These are phyloP conservation scores for Beauveria bassiana DNA, from an alignment of 2,329 filamentous ascomycete species.

Conservation along the genomic window DNA sequence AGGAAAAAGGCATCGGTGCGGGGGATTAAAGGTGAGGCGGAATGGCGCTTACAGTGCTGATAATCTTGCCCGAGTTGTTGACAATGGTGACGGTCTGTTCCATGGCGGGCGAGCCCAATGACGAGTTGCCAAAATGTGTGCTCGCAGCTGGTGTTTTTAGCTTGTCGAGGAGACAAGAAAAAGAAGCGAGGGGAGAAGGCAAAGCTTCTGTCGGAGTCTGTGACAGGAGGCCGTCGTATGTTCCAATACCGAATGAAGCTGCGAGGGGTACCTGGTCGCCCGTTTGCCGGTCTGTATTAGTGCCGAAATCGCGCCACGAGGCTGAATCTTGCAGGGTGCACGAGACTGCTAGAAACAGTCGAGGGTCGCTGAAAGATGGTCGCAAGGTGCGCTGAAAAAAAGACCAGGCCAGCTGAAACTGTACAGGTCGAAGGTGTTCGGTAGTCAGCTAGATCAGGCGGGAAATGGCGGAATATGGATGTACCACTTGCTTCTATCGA, in stretches of 20 bases:
- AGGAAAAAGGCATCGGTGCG: not conserved
- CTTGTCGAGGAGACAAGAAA: not conserved
- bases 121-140: not conserved
- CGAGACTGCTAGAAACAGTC: not conserved
- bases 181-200: not conserved
- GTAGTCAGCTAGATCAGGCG: not conserved
- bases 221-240: not conserved
- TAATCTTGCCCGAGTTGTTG: conserved; percentile 84
- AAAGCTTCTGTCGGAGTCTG: not conserved
- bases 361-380: not conserved
- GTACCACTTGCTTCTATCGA: not conserved
- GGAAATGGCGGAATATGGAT: conserved; percentile 1
- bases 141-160: not conserved
- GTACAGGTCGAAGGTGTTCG: too few relatives aligned
- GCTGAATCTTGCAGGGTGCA: not conserved
- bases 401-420: not conserved
- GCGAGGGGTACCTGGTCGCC: too few relatives aligned
- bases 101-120: conserved; percentile 16
- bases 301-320: not conserved
- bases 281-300: not conserved
- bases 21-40: not conserved
- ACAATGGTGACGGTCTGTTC: conserved; percentile 79
- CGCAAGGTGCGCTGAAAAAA: not conserved
- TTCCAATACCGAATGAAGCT: not conserved
- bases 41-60: conserved; percentile 63